phyloP scores from a whole-genome alignment of 305 asterid genomes.

The Rubia peregrina region DNA sequence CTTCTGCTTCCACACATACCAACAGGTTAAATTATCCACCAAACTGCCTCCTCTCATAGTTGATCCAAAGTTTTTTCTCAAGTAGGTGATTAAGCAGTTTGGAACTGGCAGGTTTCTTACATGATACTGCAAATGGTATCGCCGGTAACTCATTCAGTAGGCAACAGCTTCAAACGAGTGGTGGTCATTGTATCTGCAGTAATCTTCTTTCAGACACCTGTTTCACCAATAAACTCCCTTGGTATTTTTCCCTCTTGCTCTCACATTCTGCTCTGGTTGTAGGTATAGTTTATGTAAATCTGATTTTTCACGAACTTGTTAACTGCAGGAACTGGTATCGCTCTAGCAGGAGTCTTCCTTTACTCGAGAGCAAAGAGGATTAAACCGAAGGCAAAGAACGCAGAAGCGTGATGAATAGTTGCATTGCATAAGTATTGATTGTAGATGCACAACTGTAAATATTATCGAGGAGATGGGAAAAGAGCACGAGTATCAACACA shows the following conservation, averaged over 20 bases:
- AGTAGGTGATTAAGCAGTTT: background rate
- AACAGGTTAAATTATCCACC: slow-evolving; percentile 41
- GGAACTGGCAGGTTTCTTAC: slow-evolving; percentile 58
- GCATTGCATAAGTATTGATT: background rate
- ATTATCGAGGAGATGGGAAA: background rate
- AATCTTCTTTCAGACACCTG: slow-evolving; percentile 66
- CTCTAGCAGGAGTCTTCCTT: slow-evolving; percentile 76
- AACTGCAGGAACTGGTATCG: slow-evolving; percentile 65
- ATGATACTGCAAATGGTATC: slow-evolving; percentile 67
- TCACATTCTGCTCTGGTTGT: background rate
- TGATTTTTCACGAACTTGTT: background rate
- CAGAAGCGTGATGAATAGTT: slow-evolving; percentile 9
- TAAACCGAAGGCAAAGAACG: slow-evolving; percentile 38
- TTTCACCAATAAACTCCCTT: slow-evolving; percentile 46
- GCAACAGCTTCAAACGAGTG: slow-evolving; percentile 78
- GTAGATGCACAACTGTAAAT: background rate
- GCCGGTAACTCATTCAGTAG: slow-evolving; percentile 85
- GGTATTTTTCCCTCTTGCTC: slow-evolving; percentile 27
- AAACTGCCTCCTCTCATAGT: background rate
- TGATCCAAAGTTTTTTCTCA: background rate
- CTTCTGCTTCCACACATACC: slow-evolving; percentile 76
- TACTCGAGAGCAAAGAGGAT: slow-evolving; percentile 71
- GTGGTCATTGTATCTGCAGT: slow-evolving; percentile 73
- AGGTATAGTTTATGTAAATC: background rate
- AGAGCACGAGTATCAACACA: background rate